These are phyloP conservation scores for Aureobasidium namibiae DNA, from an alignment of 2,329 filamentous ascomycete genomes.

Conservation along the genomic window DNA sequence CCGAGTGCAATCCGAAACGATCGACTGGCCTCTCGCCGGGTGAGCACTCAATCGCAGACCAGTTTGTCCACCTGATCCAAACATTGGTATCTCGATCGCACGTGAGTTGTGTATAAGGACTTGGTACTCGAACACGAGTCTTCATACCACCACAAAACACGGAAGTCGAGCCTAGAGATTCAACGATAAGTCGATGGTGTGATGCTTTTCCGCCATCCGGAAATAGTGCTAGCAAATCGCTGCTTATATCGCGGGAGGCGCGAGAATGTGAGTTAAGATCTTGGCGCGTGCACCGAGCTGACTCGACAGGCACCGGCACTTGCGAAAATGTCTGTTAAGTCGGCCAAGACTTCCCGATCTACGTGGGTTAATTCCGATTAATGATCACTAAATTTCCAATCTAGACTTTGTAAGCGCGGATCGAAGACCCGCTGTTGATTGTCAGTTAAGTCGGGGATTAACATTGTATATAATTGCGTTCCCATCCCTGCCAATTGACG, in stretches of 20 bases:
- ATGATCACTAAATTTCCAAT: background rate
- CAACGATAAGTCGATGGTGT: background rate
- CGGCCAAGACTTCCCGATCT: background rate
- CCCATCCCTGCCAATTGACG: constrained; percentile 3
- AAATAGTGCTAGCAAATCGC: background rate
- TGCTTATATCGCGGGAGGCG: background rate
- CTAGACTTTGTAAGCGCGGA: constrained; percentile 4
- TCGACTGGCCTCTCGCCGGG: background rate
- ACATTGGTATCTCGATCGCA: background rate
- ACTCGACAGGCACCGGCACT: background rate
- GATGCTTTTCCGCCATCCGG: background rate
- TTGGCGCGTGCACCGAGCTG: background rate
- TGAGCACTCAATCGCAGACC: background rate
- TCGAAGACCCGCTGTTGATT: background rate
- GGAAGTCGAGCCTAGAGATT: background rate
- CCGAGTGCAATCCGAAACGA: background rate
- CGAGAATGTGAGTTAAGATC: background rate
- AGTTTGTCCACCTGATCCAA: background rate
- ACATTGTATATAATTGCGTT: constrained; percentile 3
- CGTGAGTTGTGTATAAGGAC: too few relatives aligned
- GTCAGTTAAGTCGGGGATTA: background rate
- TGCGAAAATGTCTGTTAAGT: background rate
- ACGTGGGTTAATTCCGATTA: background rate
- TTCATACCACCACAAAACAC: background rate
- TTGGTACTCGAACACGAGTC: too few relatives aligned